phyloP scores from a whole-genome alignment of 1,284 basidiomycete species.

The Irpex sp. region DNA sequence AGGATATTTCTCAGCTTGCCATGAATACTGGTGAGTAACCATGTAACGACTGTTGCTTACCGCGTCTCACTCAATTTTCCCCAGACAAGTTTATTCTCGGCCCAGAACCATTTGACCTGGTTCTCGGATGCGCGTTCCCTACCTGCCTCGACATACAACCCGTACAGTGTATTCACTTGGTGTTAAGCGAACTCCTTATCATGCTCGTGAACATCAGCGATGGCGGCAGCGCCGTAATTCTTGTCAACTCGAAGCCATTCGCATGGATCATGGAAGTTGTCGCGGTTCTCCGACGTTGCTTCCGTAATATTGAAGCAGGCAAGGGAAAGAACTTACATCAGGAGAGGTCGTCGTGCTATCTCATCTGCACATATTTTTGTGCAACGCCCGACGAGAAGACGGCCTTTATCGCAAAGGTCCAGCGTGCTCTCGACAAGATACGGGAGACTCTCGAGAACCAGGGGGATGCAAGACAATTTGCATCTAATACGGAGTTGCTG shows the following conservation, averaged over 20 bases:
- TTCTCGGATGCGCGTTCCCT: constrained; percentile 18
- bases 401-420: not conserved
- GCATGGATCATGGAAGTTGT: constrained; percentile 16
- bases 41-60: not conserved
- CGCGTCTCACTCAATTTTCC: not conserved
- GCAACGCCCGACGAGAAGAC: constrained; percentile 4
- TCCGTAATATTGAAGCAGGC: constrained; percentile 5
- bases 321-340: constrained; percentile 12
- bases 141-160: constrained; percentile 8
- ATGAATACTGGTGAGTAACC: not conserved
- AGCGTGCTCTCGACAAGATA: not conserved
- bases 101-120: constrained; percentile 13
- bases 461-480: not conserved
- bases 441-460: not conserved
- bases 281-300: constrained; percentile 11
- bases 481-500: not conserved
- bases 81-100: not conserved
- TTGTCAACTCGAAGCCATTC: constrained; percentile 16
- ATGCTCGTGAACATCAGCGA: constrained; percentile 10
- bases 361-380: constrained; percentile 17
- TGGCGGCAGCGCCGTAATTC: constrained; percentile 13
- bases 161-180: constrained; percentile 7
- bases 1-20: constrained; percentile 6
- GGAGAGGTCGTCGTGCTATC: constrained; percentile 14
- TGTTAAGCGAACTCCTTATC: constrained; percentile 14